Evolutionary conservation across 805 yeast species (phyloP), one percentile per base, ranked within the genome.

Genomic region (Candida krabiensis): DNA sequence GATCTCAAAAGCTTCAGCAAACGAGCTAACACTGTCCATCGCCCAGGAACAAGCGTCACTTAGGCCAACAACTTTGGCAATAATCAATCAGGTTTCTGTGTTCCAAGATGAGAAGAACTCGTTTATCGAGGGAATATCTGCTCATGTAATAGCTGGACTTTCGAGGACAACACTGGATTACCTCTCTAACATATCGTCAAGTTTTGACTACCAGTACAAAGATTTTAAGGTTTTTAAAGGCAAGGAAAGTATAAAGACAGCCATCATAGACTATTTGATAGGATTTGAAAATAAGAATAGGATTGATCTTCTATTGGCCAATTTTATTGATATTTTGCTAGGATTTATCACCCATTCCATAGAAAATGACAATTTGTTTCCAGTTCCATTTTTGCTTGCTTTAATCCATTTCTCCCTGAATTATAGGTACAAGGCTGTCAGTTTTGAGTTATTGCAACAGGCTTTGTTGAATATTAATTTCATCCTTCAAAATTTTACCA

Each of bases 381-480:
- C 80, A 0, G 64, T 80, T 3, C 93, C 93, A 1, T 83, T 79
- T 52, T 46, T 85, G 11, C 52, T 83, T 2, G 68, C 84, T 1
- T 49, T 85, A 27, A 61, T 83, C 26, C 78, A 78, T 47, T 75
- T 76, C 35, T 52, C 78, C 1, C 56, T 83, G 5, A 68, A 60
- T 15, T 86, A 79, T 58, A 67, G 86, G 52, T 81, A 86, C 1
- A 73, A 75, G 39, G 89, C 91, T 1, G 67, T 81, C 1, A 65
- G 63, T 15, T 58, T 51, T 25, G 50, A 55, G 11, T 63, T 71
- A 17, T 61, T 67, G 47, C 67, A 52, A 34, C 52, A 53, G 27
- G 38, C 60, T 3, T 50, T 66, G 8, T 45, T 44, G 2, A 56
- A 61, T 33, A 47, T 53, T 4, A 47, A 56, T 24, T 60, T 24